Evolutionary conservation across 1,284 basidiomycete species (phyloP).

Genomic region (Prillingera fragicola): DNA sequence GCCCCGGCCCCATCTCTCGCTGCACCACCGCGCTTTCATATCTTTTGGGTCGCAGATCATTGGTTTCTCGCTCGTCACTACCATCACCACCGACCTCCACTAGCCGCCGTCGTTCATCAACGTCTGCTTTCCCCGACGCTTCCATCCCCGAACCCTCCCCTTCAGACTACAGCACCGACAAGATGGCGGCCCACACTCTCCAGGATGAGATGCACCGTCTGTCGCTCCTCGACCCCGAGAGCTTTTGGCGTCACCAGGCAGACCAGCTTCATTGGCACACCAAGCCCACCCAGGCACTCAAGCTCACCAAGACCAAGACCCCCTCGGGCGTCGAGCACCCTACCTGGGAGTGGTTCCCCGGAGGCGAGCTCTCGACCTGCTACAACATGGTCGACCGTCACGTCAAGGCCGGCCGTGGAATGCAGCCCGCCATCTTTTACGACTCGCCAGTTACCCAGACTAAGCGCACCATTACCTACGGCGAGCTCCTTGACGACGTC

Average conservation of each 20-base stretch:
- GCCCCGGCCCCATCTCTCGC: too few relatives aligned
- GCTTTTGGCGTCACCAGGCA: conserved; percentile 20
- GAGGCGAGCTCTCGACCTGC: conserved; percentile 18
- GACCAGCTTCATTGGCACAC: conserved; percentile 22
- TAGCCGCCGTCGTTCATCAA: too few relatives aligned
- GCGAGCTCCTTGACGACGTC: conserved; percentile 78
- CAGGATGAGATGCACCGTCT: conserved; percentile 18
- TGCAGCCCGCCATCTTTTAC: conserved; percentile 17
- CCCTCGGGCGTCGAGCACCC: conserved; percentile 11
- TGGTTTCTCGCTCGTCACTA: too few relatives aligned
- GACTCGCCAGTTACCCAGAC: conserved; percentile 18
- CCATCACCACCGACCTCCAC: too few relatives aligned
- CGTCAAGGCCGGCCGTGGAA: conserved; percentile 16
- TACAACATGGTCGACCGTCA: conserved; percentile 22
- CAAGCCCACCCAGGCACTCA: conserved; percentile 11
- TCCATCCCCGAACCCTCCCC: too few relatives aligned
- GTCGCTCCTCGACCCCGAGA: conserved; percentile 18
- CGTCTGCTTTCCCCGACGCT: too few relatives aligned
- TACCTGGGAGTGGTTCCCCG: conserved; percentile 23
- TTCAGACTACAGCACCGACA: too few relatives aligned
- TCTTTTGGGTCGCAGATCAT: too few relatives aligned
- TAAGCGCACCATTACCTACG: conserved; percentile 58
- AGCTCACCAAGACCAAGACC: conserved; percentile 5
- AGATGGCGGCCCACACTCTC: too few relatives aligned
- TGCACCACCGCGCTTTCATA: too few relatives aligned